These are phyloP conservation scores for Hymenoscyphus occultus DNA, from an alignment of 2,329 filamentous ascomycete genomes.

Conservation along the genomic window DNA sequence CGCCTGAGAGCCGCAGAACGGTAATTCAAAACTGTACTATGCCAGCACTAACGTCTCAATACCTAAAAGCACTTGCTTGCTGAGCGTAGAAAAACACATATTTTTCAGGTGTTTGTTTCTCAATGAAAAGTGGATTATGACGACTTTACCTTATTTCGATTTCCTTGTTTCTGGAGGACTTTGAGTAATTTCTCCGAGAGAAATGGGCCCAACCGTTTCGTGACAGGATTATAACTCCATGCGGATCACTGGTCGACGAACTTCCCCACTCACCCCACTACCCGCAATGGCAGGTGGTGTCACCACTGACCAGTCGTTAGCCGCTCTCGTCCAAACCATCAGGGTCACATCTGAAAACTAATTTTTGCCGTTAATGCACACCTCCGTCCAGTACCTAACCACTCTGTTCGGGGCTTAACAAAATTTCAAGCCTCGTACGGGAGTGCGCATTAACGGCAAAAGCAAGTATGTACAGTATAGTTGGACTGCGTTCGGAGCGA, in stretches of 20 bases:
- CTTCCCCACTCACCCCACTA: not conserved
- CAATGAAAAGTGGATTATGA: not conserved
- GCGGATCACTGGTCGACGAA: not conserved
- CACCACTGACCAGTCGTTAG: not conserved
- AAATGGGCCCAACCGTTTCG: not conserved
- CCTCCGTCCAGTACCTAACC: too few relatives aligned
- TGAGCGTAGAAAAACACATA: not conserved
- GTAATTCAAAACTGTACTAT: not conserved
- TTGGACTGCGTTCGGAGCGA: not conserved
- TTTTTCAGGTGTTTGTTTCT: not conserved
- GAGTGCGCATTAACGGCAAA: not conserved
- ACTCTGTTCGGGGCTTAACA: too few relatives aligned
- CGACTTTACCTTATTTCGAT: not conserved
- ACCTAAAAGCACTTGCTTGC: not conserved
- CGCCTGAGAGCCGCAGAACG: not conserved
- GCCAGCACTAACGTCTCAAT: not conserved
- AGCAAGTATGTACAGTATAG: not conserved
- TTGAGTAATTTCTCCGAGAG: not conserved
- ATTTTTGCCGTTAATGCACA: too few relatives aligned
- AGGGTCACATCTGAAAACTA: too few relatives aligned
- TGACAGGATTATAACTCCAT: not conserved
- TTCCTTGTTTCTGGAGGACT: not conserved
- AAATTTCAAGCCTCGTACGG: too few relatives aligned
- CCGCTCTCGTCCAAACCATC: not conserved
- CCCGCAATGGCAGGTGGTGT: not conserved